Conservation (phyloP, 2,329 filamentous ascomycete species). For the Botrytis pseudocinerea region DNA sequence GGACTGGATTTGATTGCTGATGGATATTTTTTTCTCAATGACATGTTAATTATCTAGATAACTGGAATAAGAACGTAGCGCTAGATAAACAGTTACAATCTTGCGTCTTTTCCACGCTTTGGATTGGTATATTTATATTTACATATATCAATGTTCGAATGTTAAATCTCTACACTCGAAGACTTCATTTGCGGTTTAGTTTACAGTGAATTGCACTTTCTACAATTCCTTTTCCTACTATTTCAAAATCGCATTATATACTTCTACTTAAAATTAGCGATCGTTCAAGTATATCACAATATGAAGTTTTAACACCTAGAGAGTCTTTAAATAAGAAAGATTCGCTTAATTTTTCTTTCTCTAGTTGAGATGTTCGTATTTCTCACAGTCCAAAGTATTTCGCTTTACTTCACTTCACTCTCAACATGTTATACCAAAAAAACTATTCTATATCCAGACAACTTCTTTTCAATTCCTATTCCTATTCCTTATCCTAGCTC, state of each 20-base stretch:
- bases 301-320: neutral
- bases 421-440: neutral
- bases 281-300: too few species aligned
- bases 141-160: neutral
- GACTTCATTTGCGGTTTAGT: neutral
- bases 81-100: rapidly evolving
- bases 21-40: neutral
- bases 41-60: neutral
- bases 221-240: too few species aligned
- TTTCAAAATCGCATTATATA: too few species aligned
- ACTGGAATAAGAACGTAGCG: neutral
- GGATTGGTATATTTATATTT: neutral
- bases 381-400: neutral
- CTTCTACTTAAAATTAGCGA: too few species aligned
- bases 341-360: neutral
- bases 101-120: neutral
- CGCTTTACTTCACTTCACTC: neutral
- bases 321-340: neutral
- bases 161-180: neutral
- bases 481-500: neutral
- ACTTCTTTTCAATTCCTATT: neutral
- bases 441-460: neutral
- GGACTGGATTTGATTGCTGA: neutral
- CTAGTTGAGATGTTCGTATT: neutral
- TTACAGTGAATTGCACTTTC: too few species aligned